Percentiles rank a stretch among this genome's conserved stretches.
These are phyloP conservation scores for Nelumbo lutea DNA, from an alignment of 164 flowering plant genomes.

Conservation along the genomic window DNA sequence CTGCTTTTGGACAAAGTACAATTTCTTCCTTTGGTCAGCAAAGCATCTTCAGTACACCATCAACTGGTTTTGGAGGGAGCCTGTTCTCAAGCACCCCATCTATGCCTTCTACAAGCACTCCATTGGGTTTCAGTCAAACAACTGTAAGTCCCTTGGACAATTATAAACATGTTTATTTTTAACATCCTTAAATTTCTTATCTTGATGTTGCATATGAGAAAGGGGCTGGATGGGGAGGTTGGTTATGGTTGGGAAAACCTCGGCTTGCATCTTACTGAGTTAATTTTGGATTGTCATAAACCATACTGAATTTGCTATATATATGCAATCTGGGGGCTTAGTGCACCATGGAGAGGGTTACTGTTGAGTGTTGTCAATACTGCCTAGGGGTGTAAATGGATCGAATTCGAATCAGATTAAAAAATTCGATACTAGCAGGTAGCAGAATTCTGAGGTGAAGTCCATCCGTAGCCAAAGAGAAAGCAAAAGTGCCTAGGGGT, in stretches of 20 bases:
- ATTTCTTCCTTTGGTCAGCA: constrained; percentile 50
- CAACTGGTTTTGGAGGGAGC: constrained; percentile 54
- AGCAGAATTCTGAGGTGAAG: too few species aligned
- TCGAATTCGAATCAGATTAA: too few species aligned
- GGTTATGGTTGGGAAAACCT: background rate
- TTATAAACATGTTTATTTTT: constrained; percentile 2
- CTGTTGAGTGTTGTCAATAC: too few species aligned
- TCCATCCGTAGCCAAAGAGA: too few species aligned
- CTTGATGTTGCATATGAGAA: background rate
- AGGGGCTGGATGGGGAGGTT: background rate
- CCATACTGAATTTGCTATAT: too few species aligned
- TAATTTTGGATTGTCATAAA: too few species aligned
- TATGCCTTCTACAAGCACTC: constrained; percentile 30
- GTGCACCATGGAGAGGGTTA: too few species aligned
- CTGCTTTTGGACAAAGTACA: constrained; percentile 55
- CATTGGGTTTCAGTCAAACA: constrained; percentile 51
- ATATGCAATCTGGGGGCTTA: too few species aligned
- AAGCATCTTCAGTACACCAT: constrained; percentile 46
- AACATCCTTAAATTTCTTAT: background rate
- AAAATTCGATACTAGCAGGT: too few species aligned
- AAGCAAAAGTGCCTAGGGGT: too few species aligned
- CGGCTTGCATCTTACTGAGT: too few species aligned
- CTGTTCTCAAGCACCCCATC: constrained; percentile 59
- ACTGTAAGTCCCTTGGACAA: constrained; percentile 43
- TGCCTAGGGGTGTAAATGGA: too few species aligned